Conservation (phyloP, 140 eudicot species). For the Senecio squalidus region DNA sequence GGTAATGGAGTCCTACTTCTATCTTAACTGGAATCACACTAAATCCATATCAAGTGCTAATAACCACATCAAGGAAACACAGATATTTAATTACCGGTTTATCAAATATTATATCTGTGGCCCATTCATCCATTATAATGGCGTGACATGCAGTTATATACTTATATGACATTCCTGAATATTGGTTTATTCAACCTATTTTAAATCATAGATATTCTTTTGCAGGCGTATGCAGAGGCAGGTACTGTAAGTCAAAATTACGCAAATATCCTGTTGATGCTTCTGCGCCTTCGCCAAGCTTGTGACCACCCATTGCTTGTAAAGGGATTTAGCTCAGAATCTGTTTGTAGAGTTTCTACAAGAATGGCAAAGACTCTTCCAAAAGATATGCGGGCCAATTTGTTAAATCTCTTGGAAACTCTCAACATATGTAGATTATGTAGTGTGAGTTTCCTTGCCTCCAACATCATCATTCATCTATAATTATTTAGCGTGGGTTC, state of each 20-base stretch:
- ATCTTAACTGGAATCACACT: background rate
- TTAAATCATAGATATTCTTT: background rate
- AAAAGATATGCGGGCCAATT: conserved; percentile 29
- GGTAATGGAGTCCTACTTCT: conserved; percentile 32
- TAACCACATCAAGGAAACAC: background rate
- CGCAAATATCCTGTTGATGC: conserved; percentile 78
- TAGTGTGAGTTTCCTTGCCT: conserved; percentile 43
- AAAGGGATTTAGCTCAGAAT: conserved; percentile 47
- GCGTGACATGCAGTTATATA: background rate
- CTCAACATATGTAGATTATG: conserved; percentile 65
- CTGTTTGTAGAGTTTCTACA: conserved; percentile 36
- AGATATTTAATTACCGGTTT: background rate
- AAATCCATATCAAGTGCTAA: background rate
- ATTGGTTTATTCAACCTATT: background rate
- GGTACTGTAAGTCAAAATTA: conserved; percentile 91
- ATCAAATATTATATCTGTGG: background rate
- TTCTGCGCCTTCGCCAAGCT: conserved; percentile 78
- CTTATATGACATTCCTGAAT: background rate
- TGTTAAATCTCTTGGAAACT: conserved; percentile 56
- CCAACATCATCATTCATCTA: background rate
- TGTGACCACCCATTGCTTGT: conserved; percentile 80
- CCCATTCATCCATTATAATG: background rate
- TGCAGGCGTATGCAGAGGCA: conserved; percentile 91
- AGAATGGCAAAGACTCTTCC: conserved; percentile 60
- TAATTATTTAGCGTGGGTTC: background rate